Percentiles rank a stretch among this genome's conserved stretches.
Evolutionary conservation across 345 rosid genomes (phyloP).

Genomic region (Hibiscus trionum): DNA sequence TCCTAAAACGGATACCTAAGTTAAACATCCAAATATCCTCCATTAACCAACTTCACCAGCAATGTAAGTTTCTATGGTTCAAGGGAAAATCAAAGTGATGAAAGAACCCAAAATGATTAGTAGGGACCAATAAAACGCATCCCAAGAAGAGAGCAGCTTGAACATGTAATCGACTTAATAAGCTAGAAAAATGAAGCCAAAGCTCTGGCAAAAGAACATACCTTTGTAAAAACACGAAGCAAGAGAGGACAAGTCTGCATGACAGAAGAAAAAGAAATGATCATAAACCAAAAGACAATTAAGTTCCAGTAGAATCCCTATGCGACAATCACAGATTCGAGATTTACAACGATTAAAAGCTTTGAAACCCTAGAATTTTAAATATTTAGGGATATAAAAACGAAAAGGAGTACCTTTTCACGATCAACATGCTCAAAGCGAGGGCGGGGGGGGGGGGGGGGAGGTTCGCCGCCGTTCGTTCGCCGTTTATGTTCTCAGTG

Average conservation of each 20-base stretch:
- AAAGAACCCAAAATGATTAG: no score
- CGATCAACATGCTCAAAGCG: slow-evolving; percentile 72
- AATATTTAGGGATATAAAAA: background rate
- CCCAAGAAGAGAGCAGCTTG: background rate
- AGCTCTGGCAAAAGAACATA: slow-evolving; percentile 12
- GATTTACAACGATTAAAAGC: background rate
- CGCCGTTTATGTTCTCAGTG: no score
- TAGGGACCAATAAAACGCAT: no score
- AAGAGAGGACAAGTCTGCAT: slow-evolving; percentile 80
- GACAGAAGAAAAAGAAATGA: background rate
- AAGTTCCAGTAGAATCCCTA: background rate
- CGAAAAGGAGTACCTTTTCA: slow-evolving; percentile 48
- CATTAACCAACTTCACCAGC: background rate
- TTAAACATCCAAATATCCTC: background rate
- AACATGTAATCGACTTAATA: background rate
- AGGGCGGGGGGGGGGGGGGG: slow-evolving; percentile 47
- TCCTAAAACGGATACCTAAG: no score
- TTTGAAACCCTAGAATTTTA: slow-evolving; percentile 22
- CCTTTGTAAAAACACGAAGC: slow-evolving; percentile 95
- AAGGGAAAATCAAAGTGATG: no score
- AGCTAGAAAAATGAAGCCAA: background rate
- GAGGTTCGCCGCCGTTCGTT: background rate
- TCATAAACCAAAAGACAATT: no score
- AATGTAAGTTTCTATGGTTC: background rate
- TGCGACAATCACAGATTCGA: background rate